phyloP scores from a whole-genome alignment of 164 flowering plant genomes.

The Nymphaea thermarum region DNA sequence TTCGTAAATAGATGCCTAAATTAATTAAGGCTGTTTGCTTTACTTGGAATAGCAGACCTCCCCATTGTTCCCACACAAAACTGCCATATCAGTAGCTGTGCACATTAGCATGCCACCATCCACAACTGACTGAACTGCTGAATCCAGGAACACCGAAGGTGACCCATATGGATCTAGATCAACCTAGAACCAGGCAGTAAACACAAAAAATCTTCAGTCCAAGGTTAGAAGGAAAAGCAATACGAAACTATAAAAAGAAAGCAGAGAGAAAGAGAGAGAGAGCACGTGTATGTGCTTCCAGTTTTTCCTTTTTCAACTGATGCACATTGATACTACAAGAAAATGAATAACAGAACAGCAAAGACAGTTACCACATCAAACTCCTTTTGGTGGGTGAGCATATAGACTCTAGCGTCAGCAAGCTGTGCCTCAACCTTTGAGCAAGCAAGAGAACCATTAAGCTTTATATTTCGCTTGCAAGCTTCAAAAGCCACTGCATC shows the following conservation, averaged over 20 bases:
- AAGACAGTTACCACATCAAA: constrained; percentile 70
- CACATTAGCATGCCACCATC: constrained; percentile 99
- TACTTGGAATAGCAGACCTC: constrained; percentile 99
- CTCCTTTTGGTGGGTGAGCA: constrained; percentile 93
- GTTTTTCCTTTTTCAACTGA: too few species aligned
- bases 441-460: constrained; percentile 81
- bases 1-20: neutral
- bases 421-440: constrained; percentile 83
- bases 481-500: constrained; percentile 83
- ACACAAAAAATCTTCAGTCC: too few species aligned
- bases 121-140: constrained; percentile 86
- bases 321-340: neutral
- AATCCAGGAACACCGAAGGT: constrained; percentile 93
- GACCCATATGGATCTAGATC: constrained; percentile 99
- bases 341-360: neutral
- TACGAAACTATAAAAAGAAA: too few species aligned
- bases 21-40: constrained; percentile 7
- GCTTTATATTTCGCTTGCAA: constrained; percentile 84
- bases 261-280: too few species aligned
- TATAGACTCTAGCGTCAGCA: constrained; percentile 88
- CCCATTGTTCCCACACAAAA: constrained; percentile 90
- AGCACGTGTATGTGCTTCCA: too few species aligned
- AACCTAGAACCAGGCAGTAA: constrained; percentile 37
- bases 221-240: too few species aligned
- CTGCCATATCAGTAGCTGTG: constrained; percentile 99